phyloP scores from a whole-genome alignment of 345 rosid genomes.

The Dipteronia dyeriana region DNA sequence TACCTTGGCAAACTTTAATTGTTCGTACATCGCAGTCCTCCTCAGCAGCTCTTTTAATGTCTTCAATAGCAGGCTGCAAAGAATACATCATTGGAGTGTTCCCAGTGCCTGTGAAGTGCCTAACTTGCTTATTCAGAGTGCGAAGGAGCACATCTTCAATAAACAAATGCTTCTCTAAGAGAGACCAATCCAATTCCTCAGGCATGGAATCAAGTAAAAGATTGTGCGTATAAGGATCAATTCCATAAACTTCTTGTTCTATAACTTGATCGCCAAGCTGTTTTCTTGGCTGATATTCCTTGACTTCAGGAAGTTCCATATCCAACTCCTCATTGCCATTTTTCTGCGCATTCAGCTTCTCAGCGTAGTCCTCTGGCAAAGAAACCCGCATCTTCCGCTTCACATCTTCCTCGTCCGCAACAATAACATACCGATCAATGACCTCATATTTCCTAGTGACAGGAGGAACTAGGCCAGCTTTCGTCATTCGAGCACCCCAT shows the following conservation, averaged over 20 bases:
- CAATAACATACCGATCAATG: slow-evolving; percentile 73
- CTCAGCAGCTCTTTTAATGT: slow-evolving; percentile 66
- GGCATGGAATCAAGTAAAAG: slow-evolving; percentile 99
- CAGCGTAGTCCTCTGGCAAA: slow-evolving; percentile 93
- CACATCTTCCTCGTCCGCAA: slow-evolving; percentile 93
- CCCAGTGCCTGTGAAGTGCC: slow-evolving; percentile 84
- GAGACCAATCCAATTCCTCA: slow-evolving; percentile 77
- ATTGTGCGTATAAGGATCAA: slow-evolving; percentile 97
- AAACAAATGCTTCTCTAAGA: slow-evolving; percentile 75
- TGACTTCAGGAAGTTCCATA: slow-evolving; percentile 99
- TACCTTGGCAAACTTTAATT: slow-evolving; percentile 69
- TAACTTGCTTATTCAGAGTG: slow-evolving; percentile 79
- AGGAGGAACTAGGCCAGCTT: slow-evolving; percentile 97
- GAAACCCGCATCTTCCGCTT: slow-evolving; percentile 83
- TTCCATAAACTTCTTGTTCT: slow-evolving; percentile 99
- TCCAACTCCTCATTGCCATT: slow-evolving; percentile 91
- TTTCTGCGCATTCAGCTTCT: slow-evolving; percentile 88
- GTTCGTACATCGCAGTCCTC: slow-evolving; percentile 67
- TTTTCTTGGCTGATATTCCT: slow-evolving; percentile 94
- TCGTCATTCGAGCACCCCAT: slow-evolving; percentile 99
- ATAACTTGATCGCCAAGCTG: slow-evolving; percentile 84
- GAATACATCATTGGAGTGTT: slow-evolving; percentile 90
- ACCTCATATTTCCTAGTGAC: slow-evolving; percentile 98
- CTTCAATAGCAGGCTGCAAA: slow-evolving; percentile 82
- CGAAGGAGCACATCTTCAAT: slow-evolving; percentile 86